These are phyloP conservation scores for Nicotiana undulata DNA, from an alignment of 257 asterid species.

Conservation along the genomic window DNA sequence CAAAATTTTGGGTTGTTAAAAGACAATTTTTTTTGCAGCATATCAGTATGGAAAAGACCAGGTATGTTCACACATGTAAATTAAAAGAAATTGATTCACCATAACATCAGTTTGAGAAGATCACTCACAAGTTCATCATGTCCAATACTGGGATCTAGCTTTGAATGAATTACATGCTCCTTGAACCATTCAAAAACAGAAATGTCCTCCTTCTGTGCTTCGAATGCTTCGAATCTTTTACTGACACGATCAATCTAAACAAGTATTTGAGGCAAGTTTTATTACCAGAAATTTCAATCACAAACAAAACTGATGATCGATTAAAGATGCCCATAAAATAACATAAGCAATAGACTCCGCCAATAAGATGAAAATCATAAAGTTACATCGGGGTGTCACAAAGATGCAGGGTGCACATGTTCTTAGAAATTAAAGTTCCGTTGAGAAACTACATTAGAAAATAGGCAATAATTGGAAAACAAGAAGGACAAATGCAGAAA, in stretches of 20 bases:
- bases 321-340: neutral
- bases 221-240: slow-evolving; percentile 61
- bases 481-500: neutral
- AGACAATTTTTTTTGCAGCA: neutral
- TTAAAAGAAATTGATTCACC: neutral
- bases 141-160: slow-evolving; percentile 71
- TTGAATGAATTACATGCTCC: slow-evolving; percentile 59
- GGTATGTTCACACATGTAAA: neutral
- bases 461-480: neutral
- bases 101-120: slow-evolving; percentile 9
- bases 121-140: slow-evolving; percentile 83
- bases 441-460: too few relatives aligned
- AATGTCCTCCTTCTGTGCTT: slow-evolving; percentile 45
- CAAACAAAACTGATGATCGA: neutral
- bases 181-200: slow-evolving; percentile 79
- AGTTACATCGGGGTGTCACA: neutral
- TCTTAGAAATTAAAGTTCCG: neutral
- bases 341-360: neutral
- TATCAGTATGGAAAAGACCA: neutral
- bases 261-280: neutral
- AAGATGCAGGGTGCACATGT: neutral
- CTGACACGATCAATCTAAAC: slow-evolving; percentile 61
- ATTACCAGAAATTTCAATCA: neutral
- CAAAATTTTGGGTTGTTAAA: too few relatives aligned
- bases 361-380: neutral